These are phyloP conservation scores for Boletus tylopilopsis DNA, from an alignment of 768 basidiomycete species.

Conservation along the genomic window DNA sequence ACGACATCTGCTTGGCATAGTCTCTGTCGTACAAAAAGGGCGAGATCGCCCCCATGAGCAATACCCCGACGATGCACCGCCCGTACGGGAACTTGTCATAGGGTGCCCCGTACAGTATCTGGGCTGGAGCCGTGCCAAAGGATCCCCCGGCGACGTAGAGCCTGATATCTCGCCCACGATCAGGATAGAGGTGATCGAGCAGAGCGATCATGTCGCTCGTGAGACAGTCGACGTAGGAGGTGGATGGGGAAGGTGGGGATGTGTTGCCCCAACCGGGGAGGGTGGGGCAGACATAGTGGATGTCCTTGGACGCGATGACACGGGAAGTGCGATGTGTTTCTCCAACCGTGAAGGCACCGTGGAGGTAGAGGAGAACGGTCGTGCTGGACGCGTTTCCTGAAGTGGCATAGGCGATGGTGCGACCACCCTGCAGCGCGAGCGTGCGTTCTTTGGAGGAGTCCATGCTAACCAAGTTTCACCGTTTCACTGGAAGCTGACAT, in stretches of 20 bases:
- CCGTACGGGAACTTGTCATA: slow-evolving; percentile 51
- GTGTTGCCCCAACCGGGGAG: slow-evolving; percentile 59
- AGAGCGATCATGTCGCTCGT: slow-evolving; percentile 43
- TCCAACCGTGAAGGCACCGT: slow-evolving; percentile 54
- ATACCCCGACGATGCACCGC: slow-evolving; percentile 41
- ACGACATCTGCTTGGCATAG: slow-evolving; percentile 44
- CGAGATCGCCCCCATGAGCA: slow-evolving; percentile 45
- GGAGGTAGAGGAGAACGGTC: slow-evolving; percentile 49
- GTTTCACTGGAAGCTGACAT: background rate
- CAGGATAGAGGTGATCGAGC: slow-evolving; percentile 48
- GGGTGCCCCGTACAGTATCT: slow-evolving; percentile 52
- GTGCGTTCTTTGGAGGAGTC: slow-evolving; percentile 6
- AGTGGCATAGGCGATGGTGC: slow-evolving; percentile 53
- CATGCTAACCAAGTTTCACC: background rate
- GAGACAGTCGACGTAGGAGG: slow-evolving; percentile 40
- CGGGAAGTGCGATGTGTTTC: slow-evolving; percentile 34
- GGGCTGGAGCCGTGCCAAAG: slow-evolving; percentile 51
- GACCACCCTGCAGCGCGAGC: slow-evolving; percentile 34
- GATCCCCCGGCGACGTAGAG: slow-evolving; percentile 53
- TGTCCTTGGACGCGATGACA: slow-evolving; percentile 35
- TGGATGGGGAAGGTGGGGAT: slow-evolving; percentile 35
- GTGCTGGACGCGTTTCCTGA: slow-evolving; percentile 47
- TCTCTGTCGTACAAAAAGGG: slow-evolving; percentile 45
- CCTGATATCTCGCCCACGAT: slow-evolving; percentile 33
- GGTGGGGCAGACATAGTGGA: slow-evolving; percentile 49